Evolutionary conservation across 257 asterid species (phyloP).

Genomic region (Salvia rosmarinus): DNA sequence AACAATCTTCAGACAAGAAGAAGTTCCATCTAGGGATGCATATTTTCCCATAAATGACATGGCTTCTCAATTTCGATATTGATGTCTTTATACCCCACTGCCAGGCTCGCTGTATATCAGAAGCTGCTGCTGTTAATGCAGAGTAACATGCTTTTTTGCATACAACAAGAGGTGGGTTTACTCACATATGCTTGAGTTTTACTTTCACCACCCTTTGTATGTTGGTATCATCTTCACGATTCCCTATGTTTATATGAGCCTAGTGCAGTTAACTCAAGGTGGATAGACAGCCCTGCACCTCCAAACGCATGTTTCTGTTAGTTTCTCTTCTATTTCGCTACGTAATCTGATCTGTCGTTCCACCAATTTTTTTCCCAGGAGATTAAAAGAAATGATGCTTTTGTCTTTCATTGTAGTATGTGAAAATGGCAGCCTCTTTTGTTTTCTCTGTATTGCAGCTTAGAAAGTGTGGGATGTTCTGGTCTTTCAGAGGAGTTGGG

Average conservation of each 20-base stretch:
- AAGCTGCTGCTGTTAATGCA: neutral
- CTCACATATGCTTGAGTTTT: neutral
- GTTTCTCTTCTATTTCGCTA: no score
- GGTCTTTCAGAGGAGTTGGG: neutral
- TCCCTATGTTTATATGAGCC: neutral
- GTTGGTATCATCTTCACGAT: neutral
- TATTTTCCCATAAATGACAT: conserved; percentile 13
- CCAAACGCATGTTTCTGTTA: neutral
- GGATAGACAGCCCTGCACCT: neutral
- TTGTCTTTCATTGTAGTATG: neutral
- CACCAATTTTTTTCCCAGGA: neutral
- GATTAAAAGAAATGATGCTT: conserved; percentile 1
- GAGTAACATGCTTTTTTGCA: neutral
- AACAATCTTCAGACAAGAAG: neutral
- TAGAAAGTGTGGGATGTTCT: neutral
- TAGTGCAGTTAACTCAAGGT: neutral
- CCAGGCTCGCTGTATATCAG: no score
- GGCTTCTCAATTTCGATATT: neutral
- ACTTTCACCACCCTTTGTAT: neutral
- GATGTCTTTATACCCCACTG: conserved; percentile 19
- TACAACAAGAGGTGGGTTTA: neutral
- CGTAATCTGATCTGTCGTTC: neutral
- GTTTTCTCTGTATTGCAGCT: neutral
- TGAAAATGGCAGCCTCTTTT: neutral
- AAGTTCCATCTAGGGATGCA: conserved; percentile 13